Evolutionary conservation across 257 asterid species (phyloP), one percentile per base, ranked within the genome.

Genomic region (Plantago elongata): DNA sequence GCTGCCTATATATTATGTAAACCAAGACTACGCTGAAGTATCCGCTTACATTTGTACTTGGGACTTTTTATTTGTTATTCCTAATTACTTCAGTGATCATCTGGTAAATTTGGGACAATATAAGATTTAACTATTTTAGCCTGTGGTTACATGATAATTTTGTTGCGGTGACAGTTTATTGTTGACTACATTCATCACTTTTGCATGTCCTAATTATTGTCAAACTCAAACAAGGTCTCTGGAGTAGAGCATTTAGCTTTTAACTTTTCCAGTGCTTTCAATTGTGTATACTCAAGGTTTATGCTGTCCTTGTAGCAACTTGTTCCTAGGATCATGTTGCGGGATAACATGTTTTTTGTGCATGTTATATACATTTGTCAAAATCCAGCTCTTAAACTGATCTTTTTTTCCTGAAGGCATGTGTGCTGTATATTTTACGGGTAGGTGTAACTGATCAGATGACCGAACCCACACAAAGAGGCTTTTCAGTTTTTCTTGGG

Each of bases 381-480:
- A 63, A 65, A 71, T 57, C 60, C 60, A 67, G 70, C 72, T 67
- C 68, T 67, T 75, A 68, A 67, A 72, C 45, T 46, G 29, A 49
- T 77, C 65, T 72, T 76, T 70, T 37, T 79, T 75, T 56, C 80
- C 78, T 85, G 83, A 81, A 92, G 99, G 99, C 99, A 61, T 93
- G 99, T 72, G 95, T 93, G 60, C 81, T 93, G 46, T 93, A 93
- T 69, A 78, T 89, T 48, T 75, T 93, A 69, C 86, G 96, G 63
- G 95, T 93, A 22, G 99, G 99, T 67, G 64, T 93, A 70, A 86
- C 93, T 58, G 99, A 93, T 78, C 97, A 87, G 77, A 86, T 93
- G 99, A 83, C 87, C 29, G 99, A 93, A 69, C 88, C 99, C 60
- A 84, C 95, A 70, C 99, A 93, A 81, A 83, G 96, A 74, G 82